Percentiles rank a stretch among this genome's conserved stretches.
Conservation (phyloP, 116 monocot species). For the Thalassia testudinum region DNA sequence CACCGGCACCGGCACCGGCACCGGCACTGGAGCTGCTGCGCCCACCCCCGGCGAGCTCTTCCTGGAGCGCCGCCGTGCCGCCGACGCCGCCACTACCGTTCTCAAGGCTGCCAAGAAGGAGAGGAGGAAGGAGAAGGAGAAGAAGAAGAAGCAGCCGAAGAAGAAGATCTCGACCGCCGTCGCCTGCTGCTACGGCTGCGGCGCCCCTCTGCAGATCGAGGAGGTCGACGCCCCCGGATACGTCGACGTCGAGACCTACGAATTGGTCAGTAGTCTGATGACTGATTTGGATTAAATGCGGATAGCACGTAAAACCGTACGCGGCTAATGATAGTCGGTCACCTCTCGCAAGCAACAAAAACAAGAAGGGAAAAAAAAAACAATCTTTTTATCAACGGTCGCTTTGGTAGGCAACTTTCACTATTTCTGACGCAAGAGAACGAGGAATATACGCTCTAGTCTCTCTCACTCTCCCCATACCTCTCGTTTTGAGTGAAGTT, state of each 20-base stretch:
- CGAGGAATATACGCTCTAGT: no score
- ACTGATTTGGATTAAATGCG: no score
- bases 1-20: conserved; percentile 10
- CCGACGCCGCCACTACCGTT: conserved; percentile 17
- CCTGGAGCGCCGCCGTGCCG: conserved; percentile 34
- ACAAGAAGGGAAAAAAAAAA: no score
- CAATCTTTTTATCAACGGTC: no score
- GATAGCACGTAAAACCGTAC: no score
- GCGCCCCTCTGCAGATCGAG: conserved; percentile 60
- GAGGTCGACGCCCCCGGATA: conserved; percentile 69
- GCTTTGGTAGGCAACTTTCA: no score
- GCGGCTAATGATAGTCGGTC: no score
- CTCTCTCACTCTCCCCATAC: no score
- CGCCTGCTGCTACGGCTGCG: conserved; percentile 82
- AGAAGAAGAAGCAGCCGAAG: background rate
- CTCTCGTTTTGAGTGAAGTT: background rate
- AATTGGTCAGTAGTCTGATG: conserved; percentile 49
- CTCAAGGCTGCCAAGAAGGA: conserved; percentile 27
- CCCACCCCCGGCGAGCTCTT: conserved; percentile 61
- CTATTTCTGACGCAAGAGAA: no score
- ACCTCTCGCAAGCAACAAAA: no score
- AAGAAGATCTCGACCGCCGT: conserved; percentile 5
- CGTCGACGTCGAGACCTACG: conserved; percentile 55
- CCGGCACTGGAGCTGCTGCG: conserved; percentile 65
- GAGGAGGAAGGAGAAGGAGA: conserved; percentile 17